Base-by-base conservation (phyloP, 2,329 filamentous ascomycete genomes). In the Alternaria hordeiaustralica region DNA sequence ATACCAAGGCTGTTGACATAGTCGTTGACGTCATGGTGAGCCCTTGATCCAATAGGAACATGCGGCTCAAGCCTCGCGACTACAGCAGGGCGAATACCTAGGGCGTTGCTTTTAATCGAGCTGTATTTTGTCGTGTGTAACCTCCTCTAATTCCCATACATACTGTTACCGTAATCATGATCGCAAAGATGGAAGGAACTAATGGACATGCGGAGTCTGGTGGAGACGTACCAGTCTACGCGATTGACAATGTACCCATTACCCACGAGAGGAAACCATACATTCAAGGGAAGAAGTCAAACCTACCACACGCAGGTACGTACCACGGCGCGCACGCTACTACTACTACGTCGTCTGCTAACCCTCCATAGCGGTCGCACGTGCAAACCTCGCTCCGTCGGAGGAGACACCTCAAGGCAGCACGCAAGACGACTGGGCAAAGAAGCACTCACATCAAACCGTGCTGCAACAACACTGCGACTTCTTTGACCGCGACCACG, bases 401-500 rank as follows among this genome's bases (percentile, higher is more conserved):
- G 63, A 71, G 7, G 76, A 82, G 57, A 63, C 68, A 11, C 83
- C 83, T 3, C 63, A 83, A 60, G 83, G 83, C 36, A 85, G 82
- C 0, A 75, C 73, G 0, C 67, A 79, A n/a, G 71, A 74, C 45
- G 70, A 77, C 57, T 84, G 81, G 75, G 74, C 79, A 3, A 62
- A 69, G 21, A 68, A 75, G 1, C 79, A 85, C 65, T 63, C 77
- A 1, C 73, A 83, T 57, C 76, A 84, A 67, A 80, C 79, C 5
- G 75, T 86, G 12, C 79, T 87, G 4, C 84, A 86, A 69, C 85
- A 87, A 68, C 86, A 87, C 71, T 81, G 81, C 68, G 77, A 78
- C 21, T 87, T 85, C 78, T 88, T 84, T 67, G 86, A 87, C 71
- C 68, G 75, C 10, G 85, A 87, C 69, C 68, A 74, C 26, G 86